Base-by-base conservation (phyloP, 140 eudicot genomes). In the Cichorium intybus region DNA sequence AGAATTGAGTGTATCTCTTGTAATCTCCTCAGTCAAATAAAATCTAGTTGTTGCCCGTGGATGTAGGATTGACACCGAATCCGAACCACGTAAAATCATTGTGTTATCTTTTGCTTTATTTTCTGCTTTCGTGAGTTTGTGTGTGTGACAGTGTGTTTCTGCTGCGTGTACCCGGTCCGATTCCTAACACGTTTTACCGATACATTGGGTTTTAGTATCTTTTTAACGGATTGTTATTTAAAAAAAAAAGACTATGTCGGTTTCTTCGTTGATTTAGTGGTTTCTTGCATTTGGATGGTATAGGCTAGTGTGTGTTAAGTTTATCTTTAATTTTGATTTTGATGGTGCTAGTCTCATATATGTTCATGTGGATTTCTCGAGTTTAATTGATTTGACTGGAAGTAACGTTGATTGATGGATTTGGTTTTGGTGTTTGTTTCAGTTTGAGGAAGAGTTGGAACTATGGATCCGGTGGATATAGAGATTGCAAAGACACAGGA, bases 401-500 rank as follows among this genome's bases (percentile, higher is more conserved):
- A 49, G 39, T 26, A n/a, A 33, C 45, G 49, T 24, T 69, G 62
- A 64, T 21, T 48, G 41, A 9, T 37, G 18, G 20, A 7, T 62
- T 72, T 45, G 29, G 12, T 56, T 55, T 24, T 31, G 62, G 14
- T 60, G 62, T 31, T 21, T 50, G 43, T 23, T 51, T 21, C 77
- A 72, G 76, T 26, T 69, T 58, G 60, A 21, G 24, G 4, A 17
- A 49, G 47, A 49, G 26, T 67, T 31, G 60, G 34, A 59, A 72
- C 57, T 14, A 84, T 85, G 96, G 90, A 84, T 72, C 69, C 84
- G 14, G 79, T 48, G 27, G 95, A 85, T 64, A 41, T 50, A 3
- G 99, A 93, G 86, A 93, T 93, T 47, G 87, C 84, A 26, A 85
- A 71, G 81, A 77, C 82, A 12, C 90, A 93, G 71, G 95, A 88